phyloP scores from a whole-genome alignment of 768 basidiomycete species.

The Candolleomyces eurysporus region DNA sequence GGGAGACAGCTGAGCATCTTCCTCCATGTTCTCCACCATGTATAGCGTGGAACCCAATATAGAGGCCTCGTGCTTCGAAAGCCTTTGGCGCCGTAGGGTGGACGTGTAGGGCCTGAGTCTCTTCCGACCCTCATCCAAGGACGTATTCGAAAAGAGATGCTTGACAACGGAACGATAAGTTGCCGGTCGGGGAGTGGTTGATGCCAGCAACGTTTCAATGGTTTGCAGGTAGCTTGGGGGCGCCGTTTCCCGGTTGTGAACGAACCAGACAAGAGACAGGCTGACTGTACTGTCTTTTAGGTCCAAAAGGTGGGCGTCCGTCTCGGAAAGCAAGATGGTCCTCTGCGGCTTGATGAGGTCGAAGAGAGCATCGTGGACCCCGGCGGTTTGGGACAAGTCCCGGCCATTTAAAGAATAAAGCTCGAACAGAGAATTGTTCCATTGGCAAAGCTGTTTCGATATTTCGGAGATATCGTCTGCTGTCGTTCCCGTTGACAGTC shows the following conservation, averaged over 20 bases:
- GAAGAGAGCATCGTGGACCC: slow-evolving; percentile 1
- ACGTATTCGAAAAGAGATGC: slow-evolving; percentile 10
- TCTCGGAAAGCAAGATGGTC: neutral
- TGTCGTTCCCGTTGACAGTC: neutral
- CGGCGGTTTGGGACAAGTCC: neutral
- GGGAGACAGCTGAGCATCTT: slow-evolving; percentile 14
- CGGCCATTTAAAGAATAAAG: neutral
- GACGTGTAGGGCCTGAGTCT: slow-evolving; percentile 22
- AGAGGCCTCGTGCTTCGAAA: slow-evolving; percentile 47
- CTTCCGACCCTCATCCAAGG: slow-evolving; percentile 13
- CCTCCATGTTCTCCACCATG: slow-evolving; percentile 38
- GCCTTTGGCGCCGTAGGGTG: slow-evolving; percentile 28
- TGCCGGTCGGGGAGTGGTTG: neutral
- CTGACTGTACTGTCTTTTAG: neutral
- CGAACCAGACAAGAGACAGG: neutral
- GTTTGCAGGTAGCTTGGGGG: neutral
- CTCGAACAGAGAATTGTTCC: slow-evolving; percentile 2
- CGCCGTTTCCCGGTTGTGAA: neutral
- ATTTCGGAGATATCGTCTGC: neutral
- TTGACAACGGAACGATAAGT: neutral
- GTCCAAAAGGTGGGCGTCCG: neutral
- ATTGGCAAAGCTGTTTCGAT: slow-evolving; percentile 3
- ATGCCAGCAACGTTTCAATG: neutral
- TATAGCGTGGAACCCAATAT: slow-evolving; percentile 51
- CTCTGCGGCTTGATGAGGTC: neutral